These are phyloP conservation scores for Talaromyces sp. DNA, from an alignment of 2,329 filamentous ascomycete species.

Conservation along the genomic window DNA sequence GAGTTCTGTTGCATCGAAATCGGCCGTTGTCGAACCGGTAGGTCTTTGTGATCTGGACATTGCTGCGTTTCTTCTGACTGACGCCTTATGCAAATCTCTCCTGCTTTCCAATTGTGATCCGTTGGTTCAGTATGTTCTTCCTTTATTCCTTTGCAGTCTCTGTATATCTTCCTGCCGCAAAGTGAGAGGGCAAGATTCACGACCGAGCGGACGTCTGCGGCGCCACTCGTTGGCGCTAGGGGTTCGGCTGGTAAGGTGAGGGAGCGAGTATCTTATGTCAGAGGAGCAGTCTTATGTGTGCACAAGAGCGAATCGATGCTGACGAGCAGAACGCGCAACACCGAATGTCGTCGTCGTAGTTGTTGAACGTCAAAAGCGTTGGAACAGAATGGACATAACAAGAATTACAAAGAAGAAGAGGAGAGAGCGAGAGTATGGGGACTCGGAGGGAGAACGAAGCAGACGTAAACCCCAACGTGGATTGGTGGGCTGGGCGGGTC, in stretches of 20 bases:
- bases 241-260: neutral
- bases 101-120: neutral
- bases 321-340: neutral
- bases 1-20: constrained; percentile 58
- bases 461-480: constrained; percentile 15
- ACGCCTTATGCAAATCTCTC: neutral
- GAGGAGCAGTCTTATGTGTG: neutral
- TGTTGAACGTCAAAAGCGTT: neutral
- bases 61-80: neutral
- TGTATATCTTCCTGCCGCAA: neutral
- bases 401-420: neutral
- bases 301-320: neutral
- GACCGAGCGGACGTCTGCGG: neutral
- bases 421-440: neutral
- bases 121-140: too few species aligned
- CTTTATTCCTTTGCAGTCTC: neutral
- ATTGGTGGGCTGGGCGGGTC: constrained; percentile 11
- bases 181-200: neutral
- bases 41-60: constrained; percentile 15
- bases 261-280: neutral
- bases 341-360: neutral
- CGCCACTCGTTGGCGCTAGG: constrained; percentile 1
- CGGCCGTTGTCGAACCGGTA: neutral
- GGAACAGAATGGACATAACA: neutral
- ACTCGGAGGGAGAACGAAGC: neutral